Percentiles rank a stretch among this genome's conserved stretches.
phyloP scores from a whole-genome alignment of 768 basidiomycete genomes.

The Rhodotorula kratochvilovae region DNA sequence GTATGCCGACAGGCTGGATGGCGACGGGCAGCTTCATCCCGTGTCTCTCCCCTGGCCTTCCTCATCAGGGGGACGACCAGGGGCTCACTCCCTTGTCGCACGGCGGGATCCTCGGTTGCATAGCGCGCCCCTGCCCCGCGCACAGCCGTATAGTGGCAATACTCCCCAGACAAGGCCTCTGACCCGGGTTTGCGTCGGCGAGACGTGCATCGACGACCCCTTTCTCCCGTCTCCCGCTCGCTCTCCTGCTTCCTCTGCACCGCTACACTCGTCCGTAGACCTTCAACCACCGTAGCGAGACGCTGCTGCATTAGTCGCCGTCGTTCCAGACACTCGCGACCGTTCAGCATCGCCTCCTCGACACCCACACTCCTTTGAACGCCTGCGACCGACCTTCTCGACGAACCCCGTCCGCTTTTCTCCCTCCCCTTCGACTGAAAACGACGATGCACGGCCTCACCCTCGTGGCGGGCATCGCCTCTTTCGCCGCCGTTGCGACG shows the following conservation, averaged over 20 bases:
- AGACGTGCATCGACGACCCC: too few species aligned
- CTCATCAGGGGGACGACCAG: neutral
- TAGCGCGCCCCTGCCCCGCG: neutral
- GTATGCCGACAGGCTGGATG: too few species aligned
- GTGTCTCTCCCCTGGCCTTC: neutral
- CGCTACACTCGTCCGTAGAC: neutral
- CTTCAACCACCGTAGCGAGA: neutral
- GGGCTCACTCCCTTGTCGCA: neutral
- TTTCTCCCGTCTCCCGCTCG: neutral
- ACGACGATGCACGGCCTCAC: neutral
- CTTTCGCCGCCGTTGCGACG: neutral
- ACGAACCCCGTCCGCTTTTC: neutral
- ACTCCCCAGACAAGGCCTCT: too few species aligned
- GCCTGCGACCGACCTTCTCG: neutral
- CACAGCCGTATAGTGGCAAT: neutral
- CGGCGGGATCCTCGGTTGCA: too few species aligned
- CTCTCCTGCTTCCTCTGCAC: neutral
- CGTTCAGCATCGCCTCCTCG: neutral
- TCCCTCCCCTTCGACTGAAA: neutral
- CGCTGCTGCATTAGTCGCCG: too few species aligned
- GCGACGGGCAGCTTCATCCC: neutral
- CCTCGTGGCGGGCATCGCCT: constrained; percentile 1
- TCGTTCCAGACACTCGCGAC: neutral
- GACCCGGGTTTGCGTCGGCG: too few species aligned
- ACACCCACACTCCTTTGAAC: constrained; percentile 17